phyloP scores from a whole-genome alignment of 163 green algal genomes.

The Chlamydomonas reinhardtii region DNA sequence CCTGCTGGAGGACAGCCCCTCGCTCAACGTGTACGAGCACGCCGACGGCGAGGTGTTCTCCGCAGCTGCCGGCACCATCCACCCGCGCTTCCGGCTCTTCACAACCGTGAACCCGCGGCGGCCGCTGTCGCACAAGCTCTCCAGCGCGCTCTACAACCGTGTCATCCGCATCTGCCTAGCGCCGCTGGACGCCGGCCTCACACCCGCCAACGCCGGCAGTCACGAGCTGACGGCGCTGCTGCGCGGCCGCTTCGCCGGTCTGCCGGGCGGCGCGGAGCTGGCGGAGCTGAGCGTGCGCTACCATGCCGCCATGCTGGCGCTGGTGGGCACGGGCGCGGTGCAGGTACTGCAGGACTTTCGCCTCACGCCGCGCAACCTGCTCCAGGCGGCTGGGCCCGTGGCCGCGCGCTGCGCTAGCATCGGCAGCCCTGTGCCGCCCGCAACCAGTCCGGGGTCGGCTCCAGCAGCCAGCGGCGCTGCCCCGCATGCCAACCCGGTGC shows the following conservation, averaged over 20 bases:
- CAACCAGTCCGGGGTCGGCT: too few species aligned
- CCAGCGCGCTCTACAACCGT: slow-evolving; percentile 52
- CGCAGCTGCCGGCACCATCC: slow-evolving; percentile 39
- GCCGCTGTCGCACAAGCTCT: slow-evolving; percentile 47
- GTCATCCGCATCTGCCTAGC: slow-evolving; percentile 49
- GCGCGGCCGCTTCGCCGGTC: slow-evolving; percentile 15
- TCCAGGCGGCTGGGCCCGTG: slow-evolving; percentile 4
- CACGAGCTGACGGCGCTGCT: slow-evolving; percentile 51
- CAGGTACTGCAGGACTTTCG: slow-evolving; percentile 14
- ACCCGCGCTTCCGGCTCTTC: slow-evolving; percentile 54
- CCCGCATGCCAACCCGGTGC: background rate
- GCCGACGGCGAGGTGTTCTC: slow-evolving; percentile 42
- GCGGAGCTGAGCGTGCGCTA: slow-evolving; percentile 39
- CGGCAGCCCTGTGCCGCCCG: background rate
- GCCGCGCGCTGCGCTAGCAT: too few species aligned
- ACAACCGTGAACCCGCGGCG: slow-evolving; percentile 43
- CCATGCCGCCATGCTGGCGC: slow-evolving; percentile 24
- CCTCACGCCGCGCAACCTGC: slow-evolving; percentile 34
- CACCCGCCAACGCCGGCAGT: background rate
- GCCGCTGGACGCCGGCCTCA: slow-evolving; percentile 50
- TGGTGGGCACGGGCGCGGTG: slow-evolving; percentile 15
- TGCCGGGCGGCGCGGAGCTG: slow-evolving; percentile 41
- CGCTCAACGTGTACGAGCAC: slow-evolving; percentile 56
- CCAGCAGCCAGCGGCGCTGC: background rate
- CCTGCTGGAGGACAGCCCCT: slow-evolving; percentile 56